phyloP scores from a whole-genome alignment of 768 basidiomycete genomes.

The Dioszegia crocea region DNA sequence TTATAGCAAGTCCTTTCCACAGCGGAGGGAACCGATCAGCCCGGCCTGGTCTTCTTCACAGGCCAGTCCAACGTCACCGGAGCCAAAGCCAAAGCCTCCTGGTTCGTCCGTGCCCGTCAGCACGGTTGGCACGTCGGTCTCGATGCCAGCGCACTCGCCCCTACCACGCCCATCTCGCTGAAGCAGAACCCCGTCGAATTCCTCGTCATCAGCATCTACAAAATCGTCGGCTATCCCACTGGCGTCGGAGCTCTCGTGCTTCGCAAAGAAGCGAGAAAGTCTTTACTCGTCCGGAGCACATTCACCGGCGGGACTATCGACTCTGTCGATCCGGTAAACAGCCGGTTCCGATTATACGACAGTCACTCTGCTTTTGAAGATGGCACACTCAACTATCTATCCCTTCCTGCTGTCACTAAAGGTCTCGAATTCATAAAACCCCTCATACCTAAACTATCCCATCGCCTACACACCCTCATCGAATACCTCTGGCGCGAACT shows the following conservation, averaged over 20 bases:
- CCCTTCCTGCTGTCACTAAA: background rate
- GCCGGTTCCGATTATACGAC: background rate
- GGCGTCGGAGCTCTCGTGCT: conserved; percentile 1
- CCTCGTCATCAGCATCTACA: conserved; percentile 5
- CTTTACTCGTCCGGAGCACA: background rate
- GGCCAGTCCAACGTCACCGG: conserved; percentile 7
- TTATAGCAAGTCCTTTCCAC: no score
- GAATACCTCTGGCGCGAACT: background rate
- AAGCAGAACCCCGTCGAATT: background rate
- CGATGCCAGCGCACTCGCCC: conserved; percentile 4
- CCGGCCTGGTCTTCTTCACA: conserved; percentile 3
- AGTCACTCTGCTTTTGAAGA: background rate
- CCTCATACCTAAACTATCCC: background rate
- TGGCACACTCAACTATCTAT: conserved; percentile 1
- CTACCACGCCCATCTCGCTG: background rate
- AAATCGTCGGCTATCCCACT: conserved; percentile 6
- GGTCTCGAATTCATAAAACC: background rate
- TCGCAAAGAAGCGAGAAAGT: background rate
- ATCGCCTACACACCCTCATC: background rate
- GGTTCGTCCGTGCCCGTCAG: background rate
- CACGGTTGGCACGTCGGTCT: background rate
- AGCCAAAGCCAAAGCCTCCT: background rate
- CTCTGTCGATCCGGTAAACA: background rate
- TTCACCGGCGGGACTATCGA: background rate
- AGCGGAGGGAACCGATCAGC: background rate